These are phyloP conservation scores for Erigeron canadensis DNA, from an alignment of 129 eudicot genomes.

Conservation along the genomic window DNA sequence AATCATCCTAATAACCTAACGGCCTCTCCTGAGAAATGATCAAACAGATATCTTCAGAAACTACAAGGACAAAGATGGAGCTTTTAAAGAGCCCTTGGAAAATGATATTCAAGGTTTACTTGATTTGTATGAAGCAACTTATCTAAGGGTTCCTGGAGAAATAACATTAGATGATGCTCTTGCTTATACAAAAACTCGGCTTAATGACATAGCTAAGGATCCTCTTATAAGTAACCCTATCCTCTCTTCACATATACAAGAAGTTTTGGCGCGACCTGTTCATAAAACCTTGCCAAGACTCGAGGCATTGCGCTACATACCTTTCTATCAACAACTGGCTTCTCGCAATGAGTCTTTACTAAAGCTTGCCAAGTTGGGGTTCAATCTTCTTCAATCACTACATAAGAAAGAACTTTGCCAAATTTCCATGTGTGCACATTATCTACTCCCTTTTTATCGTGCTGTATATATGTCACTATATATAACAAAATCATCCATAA, in stretches of 20 bases:
- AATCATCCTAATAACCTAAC: not conserved
- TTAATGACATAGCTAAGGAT: not conserved
- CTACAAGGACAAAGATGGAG: not conserved
- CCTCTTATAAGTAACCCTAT: not conserved
- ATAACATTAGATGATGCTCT: not conserved
- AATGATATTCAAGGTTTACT: not conserved
- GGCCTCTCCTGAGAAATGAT: not conserved
- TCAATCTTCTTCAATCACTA: not conserved
- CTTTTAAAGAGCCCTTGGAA: not conserved
- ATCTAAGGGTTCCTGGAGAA: not conserved
- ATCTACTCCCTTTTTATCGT: not conserved
- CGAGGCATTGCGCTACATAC: not conserved
- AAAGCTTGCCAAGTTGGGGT: conserved; percentile 4
- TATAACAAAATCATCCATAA: no score
- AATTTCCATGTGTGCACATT: not conserved
- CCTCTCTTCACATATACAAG: not conserved
- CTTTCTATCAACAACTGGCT: not conserved
- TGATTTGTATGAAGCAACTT: not conserved
- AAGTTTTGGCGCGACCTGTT: not conserved
- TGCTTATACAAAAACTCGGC: not conserved
- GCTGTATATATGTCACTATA: no score
- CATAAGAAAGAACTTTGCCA: not conserved
- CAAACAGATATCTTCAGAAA: not conserved
- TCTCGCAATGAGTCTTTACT: not conserved
- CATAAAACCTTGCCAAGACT: not conserved